These are phyloP conservation scores for Phytophthora syringae DNA, from an alignment of 352 stramenopile genomes.

Conservation along the genomic window DNA sequence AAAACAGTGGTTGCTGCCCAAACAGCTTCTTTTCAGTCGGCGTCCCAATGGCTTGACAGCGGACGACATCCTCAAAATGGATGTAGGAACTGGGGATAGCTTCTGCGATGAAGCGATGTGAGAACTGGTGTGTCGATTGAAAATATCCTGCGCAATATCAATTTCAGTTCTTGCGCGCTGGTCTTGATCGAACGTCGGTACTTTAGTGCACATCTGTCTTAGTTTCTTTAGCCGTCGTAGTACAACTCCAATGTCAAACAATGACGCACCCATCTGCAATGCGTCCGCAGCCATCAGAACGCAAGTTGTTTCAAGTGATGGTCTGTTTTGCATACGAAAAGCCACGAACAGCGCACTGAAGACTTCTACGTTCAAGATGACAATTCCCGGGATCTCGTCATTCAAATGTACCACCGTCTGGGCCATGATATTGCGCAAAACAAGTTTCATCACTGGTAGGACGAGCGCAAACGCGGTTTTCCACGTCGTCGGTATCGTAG, in stretches of 20 bases:
- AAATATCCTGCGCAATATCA: conserved; percentile 12
- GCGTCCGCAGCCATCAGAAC: conserved; percentile 9
- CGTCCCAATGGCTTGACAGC: conserved; percentile 1
- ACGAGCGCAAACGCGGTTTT: conserved; percentile 34
- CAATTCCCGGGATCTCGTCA: conserved; percentile 23
- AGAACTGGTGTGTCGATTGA: conserved; percentile 1
- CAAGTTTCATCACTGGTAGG: conserved; percentile 35
- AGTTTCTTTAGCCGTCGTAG: not conserved
- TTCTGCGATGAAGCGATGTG: not conserved
- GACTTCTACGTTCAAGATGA: conserved; percentile 52
- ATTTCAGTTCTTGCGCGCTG: too few species aligned
- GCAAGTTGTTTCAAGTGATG: conserved; percentile 26
- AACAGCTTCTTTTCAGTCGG: too few species aligned
- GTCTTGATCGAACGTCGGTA: too few species aligned
- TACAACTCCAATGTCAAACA: conserved; percentile 15
- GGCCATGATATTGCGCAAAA: conserved; percentile 27
- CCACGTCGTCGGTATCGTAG: not conserved
- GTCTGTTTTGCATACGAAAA: conserved; percentile 43
- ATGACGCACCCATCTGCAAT: conserved; percentile 17
- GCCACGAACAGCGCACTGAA: conserved; percentile 42
- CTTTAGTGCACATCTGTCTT: too few species aligned
- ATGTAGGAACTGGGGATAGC: conserved; percentile 1
- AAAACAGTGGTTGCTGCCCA: too few species aligned
- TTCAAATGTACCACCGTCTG: conserved; percentile 18
- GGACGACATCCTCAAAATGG: not conserved